Conservation (phyloP, 1,284 basidiomycete species). For the Pseudozyma tsukubaensis region DNA sequence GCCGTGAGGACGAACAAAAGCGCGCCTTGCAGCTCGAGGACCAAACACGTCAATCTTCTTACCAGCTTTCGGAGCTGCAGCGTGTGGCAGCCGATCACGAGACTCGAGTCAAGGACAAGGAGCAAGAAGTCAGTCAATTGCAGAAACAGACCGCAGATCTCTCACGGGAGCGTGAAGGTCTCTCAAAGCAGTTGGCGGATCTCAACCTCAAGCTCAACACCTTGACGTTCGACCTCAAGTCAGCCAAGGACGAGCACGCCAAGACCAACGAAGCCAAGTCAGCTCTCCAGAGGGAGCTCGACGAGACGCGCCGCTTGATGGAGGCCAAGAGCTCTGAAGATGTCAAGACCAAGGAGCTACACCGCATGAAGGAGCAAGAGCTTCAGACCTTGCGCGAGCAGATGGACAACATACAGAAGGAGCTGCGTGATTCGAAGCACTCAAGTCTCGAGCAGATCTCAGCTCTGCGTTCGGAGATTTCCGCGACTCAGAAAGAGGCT, state of each 20-base stretch:
- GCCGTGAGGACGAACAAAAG: slow-evolving; percentile 63
- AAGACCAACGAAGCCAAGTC: slow-evolving; percentile 73
- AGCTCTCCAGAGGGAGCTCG: slow-evolving; percentile 83
- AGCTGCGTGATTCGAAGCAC: slow-evolving; percentile 65
- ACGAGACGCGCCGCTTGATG: slow-evolving; percentile 79
- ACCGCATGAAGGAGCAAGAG: slow-evolving; percentile 88
- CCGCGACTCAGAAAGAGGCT: slow-evolving; percentile 65
- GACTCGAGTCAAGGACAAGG: slow-evolving; percentile 80
- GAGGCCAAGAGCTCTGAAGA: slow-evolving; percentile 88
- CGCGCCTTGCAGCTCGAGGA: slow-evolving; percentile 53
- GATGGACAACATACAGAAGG: slow-evolving; percentile 69
- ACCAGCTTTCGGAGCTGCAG: slow-evolving; percentile 81
- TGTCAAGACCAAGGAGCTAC: slow-evolving; percentile 82
- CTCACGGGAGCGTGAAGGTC: slow-evolving; percentile 70
- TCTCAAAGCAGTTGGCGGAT: slow-evolving; percentile 73
- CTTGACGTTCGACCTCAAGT: slow-evolving; percentile 76
- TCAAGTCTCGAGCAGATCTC: slow-evolving; percentile 60
- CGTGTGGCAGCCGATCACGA: slow-evolving; percentile 83
- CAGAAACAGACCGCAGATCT: slow-evolving; percentile 74
- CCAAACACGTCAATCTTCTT: slow-evolving; percentile 73
- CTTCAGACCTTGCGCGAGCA: slow-evolving; percentile 80
- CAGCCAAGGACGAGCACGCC: slow-evolving; percentile 76
- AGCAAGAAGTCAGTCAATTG: slow-evolving; percentile 78
- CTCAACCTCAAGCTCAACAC: slow-evolving; percentile 79
- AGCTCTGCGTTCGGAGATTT: slow-evolving; percentile 69